Evolutionary conservation across 2,329 filamentous ascomycete species (phyloP), one percentile per base, ranked within the genome.

Genomic region (Mollisia scopiformis): DNA sequence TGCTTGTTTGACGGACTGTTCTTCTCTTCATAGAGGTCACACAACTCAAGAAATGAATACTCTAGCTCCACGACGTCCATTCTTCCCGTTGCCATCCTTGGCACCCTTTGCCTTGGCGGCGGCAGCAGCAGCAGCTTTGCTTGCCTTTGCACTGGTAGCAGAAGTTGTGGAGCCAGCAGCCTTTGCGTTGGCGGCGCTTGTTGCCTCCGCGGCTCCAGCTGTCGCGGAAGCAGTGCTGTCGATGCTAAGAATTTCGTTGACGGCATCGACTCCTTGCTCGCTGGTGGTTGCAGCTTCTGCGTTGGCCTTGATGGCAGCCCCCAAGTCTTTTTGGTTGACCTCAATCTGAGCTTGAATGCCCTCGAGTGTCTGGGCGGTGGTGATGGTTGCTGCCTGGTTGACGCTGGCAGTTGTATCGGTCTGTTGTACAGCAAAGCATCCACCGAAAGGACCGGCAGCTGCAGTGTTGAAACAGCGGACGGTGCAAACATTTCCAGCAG

Each of bases 391-490:
- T 2, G 80, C 74, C 0, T 73, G 77, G 74, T 84, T 84, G 58
- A 69, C 71, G 52, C 72, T 78, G 49, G 77, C 60, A 0, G 72
- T 66, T 13, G 68, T 68, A 64, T 85, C 84, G 30, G 75, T 74
- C 68, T 88, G 85, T 71, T 85, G 80, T 19, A 86, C 78, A 2
- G 83, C 75, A 70, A 87, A 82, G 73, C 84, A 87, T 54, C 84
- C 80, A 39, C 82, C 82, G 58, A 87, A 87, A 13, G 83, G 83
- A 4, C 83, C 83, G 10, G 82, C 82, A 3, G 80, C 73, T 3
- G 83, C 82, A 58, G 80, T 83, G 75, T 87, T 87, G 21, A 83
- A 78, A 76, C 84, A 87, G 35, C 84, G 80, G 21, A 87, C 77
- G 0, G 84, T 86, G 77, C 83, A 85, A 39, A 86, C 69, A 57